A percentile compares a stretch with the other conserved stretches of the same genome.
Conservation (phyloP, 75 land plant species). For the Isoetes taiwanensis region DNA sequence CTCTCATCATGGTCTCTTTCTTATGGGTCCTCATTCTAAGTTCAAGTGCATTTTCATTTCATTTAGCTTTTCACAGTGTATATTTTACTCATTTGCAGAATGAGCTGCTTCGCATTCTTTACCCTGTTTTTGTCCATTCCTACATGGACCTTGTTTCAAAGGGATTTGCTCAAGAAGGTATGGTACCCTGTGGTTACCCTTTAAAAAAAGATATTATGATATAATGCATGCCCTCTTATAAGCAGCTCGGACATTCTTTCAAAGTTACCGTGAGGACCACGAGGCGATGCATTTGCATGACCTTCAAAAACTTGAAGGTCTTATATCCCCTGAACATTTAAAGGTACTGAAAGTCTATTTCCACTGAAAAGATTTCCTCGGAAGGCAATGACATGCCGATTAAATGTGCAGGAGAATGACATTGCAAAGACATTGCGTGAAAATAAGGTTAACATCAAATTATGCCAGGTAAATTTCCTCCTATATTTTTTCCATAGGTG, state of each 20-base stretch:
- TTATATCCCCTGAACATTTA: constrained; percentile 79
- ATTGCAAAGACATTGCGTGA: too few relatives aligned
- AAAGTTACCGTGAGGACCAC: constrained; percentile 87
- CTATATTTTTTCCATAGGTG: too few relatives aligned
- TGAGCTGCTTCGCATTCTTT: constrained; percentile 83
- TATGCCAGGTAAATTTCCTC: too few relatives aligned
- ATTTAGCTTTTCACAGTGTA: too few relatives aligned
- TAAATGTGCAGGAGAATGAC: too few relatives aligned
- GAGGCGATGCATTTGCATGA: constrained; percentile 70
- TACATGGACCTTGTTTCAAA: constrained; percentile 89
- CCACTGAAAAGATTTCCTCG: too few relatives aligned
- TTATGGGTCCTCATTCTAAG: too few relatives aligned
- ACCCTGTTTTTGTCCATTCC: constrained; percentile 90
- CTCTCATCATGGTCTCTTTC: too few relatives aligned
- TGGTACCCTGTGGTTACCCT: background rate
- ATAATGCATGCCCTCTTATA: background rate
- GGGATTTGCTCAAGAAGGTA: constrained; percentile 82
- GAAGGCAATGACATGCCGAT: too few relatives aligned
- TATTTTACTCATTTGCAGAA: constrained; percentile 68
- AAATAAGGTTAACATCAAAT: too few relatives aligned
- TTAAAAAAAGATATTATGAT: background rate
- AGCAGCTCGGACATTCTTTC: constrained; percentile 77
- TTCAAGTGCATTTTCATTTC: too few relatives aligned
- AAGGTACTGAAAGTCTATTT: too few relatives aligned
- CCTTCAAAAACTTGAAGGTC: constrained; percentile 83